Conservation (phyloP, 2,329 filamentous ascomycete genomes). For the Phialophora macrospora region DNA sequence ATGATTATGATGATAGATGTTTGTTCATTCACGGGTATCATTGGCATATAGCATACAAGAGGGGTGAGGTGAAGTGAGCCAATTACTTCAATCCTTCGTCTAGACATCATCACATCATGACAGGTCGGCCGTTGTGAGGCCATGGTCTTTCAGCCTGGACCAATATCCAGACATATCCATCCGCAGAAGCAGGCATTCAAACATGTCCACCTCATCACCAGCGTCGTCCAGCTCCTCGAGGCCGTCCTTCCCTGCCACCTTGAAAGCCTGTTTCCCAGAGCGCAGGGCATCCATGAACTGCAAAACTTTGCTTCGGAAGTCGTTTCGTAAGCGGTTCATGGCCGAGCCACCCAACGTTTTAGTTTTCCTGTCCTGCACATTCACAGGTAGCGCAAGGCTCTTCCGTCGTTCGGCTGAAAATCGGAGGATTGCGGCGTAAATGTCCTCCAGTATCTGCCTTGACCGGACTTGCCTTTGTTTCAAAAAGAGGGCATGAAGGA, state of each 20-base stretch:
- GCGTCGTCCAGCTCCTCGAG: constrained; percentile 40
- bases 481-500: constrained; percentile 74
- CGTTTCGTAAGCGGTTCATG: constrained; percentile 62
- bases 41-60: not conserved
- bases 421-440: constrained; percentile 72
- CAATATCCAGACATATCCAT: constrained; percentile 74
- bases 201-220: constrained; percentile 52
- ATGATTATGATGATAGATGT: not conserved
- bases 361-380: constrained; percentile 27
- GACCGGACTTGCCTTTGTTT: constrained; percentile 76
- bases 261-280: constrained; percentile 60
- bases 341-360: constrained; percentile 47
- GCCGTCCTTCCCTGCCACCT: constrained; percentile 41
- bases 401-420: constrained; percentile 60
- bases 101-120: not conserved
- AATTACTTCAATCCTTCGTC: not conserved
- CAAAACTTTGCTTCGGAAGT: constrained; percentile 72
- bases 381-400: not conserved
- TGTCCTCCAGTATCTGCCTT: constrained; percentile 73
- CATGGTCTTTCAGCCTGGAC: constrained; percentile 7
- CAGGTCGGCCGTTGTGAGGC: not conserved
- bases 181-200: constrained; percentile 70
- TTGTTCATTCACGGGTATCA: not conserved
- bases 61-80: not conserved
- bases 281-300: constrained; percentile 76